Evolutionary conservation across 2,329 filamentous ascomycete genomes (phyloP).

Genomic region (Aspergillus niger): DNA sequence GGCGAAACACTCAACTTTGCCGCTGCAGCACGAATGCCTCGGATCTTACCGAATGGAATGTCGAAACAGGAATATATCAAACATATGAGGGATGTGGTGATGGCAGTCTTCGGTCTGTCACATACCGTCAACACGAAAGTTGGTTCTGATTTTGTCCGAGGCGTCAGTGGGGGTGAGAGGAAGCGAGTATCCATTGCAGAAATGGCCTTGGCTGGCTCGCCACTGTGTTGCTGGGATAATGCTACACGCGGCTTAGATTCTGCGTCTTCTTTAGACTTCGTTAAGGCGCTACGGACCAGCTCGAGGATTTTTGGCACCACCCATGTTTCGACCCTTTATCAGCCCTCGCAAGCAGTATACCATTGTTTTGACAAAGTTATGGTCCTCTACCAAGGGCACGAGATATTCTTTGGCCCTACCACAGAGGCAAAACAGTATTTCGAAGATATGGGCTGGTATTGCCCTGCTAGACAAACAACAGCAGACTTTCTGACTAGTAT

Average conservation of each 20-base stretch:
- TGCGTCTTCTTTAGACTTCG: conserved; percentile 61
- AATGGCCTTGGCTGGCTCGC: conserved; percentile 37
- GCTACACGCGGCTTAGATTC: conserved; percentile 56
- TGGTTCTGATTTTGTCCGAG: conserved; percentile 59
- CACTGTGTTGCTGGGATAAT: conserved; percentile 49
- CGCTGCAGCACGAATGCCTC: conserved; percentile 54
- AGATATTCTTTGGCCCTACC: conserved; percentile 74
- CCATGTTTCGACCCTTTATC: conserved; percentile 61
- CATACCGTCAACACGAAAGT: conserved; percentile 52
- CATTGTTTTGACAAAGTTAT: conserved; percentile 73
- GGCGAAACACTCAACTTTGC: conserved; percentile 60
- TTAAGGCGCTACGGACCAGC: conserved; percentile 53
- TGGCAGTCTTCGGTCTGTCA: conserved; percentile 21
- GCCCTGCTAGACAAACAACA: conserved; percentile 66
- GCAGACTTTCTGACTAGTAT: conserved; percentile 70
- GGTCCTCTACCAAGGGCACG: conserved; percentile 73
- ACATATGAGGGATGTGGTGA: no score
- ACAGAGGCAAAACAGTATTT: conserved; percentile 65
- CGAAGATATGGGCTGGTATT: conserved; percentile 67
- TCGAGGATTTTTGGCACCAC: conserved; percentile 53
- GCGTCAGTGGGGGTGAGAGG: conserved; percentile 62
- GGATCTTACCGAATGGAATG: conserved; percentile 41
- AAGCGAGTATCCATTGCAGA: conserved; percentile 57
- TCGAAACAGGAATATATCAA: conserved; percentile 34
- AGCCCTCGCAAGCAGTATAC: conserved; percentile 53